These are phyloP conservation scores for Scutellaria baicalensis DNA, from an alignment of 257 asterid species.

Conservation along the genomic window DNA sequence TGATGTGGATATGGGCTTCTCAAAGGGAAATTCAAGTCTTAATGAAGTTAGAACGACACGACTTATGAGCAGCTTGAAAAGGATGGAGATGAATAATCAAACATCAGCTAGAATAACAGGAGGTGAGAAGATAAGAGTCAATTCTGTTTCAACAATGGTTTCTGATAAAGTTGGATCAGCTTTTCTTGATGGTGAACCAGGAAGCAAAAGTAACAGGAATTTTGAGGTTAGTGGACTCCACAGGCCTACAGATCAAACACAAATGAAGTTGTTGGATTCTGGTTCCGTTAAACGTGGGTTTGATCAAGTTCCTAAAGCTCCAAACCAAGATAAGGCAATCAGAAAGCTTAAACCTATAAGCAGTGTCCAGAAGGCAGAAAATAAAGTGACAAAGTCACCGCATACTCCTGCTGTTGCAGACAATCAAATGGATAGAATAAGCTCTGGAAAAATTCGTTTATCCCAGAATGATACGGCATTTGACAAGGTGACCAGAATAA, in stretches of 20 bases:
- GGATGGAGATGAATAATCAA: background rate
- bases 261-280: constrained; percentile 2
- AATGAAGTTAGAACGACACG: constrained; percentile 8
- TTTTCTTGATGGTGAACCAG: constrained; percentile 5
- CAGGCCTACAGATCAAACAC: background rate
- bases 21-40: background rate
- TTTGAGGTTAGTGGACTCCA: constrained; percentile 8
- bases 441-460: constrained; percentile 3
- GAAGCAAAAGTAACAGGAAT: background rate
- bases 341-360: constrained; percentile 7
- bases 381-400: constrained; percentile 1
- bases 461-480: constrained; percentile 16
- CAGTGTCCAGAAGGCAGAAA: constrained; percentile 10
- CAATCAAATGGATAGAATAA: constrained; percentile 18
- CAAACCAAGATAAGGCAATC: constrained; percentile 13
- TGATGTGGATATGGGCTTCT: background rate
- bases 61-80: background rate
- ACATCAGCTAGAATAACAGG: constrained; percentile 1
- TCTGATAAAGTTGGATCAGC: constrained; percentile 4
- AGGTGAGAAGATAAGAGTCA: constrained; percentile 5
- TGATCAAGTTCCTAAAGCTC: constrained; percentile 10
- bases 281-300: background rate
- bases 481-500: constrained; percentile 21
- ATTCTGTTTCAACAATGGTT: background rate
- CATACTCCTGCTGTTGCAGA: constrained; percentile 2